phyloP scores from a whole-genome alignment of 495 filamentous ascomycete species.

The Venustampulla echinocandica region DNA sequence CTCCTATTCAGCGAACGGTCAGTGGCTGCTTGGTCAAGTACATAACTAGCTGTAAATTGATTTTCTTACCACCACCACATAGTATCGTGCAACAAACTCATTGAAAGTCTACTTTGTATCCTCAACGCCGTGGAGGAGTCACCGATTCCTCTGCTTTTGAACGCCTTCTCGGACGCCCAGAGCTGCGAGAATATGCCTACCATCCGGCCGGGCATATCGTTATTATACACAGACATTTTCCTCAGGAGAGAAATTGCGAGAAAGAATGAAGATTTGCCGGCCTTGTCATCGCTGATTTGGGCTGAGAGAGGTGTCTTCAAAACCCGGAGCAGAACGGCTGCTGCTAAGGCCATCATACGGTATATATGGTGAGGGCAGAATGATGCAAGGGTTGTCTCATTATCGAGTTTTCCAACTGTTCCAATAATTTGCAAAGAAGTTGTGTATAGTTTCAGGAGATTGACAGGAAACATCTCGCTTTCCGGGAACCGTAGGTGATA shows the following conservation, averaged over 20 bases:
- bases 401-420: neutral
- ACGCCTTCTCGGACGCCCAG: neutral
- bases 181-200: neutral
- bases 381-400: neutral
- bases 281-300: neutral
- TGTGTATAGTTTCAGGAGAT: constrained; percentile 1
- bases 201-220: constrained; percentile 3
- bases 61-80: constrained; percentile 1
- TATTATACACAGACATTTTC: neutral
- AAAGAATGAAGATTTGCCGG: neutral
- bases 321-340: neutral
- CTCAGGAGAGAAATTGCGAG: neutral
- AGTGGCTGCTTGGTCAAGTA: too few relatives aligned
- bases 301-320: neutral
- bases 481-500: neutral
- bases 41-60: neutral
- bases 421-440: neutral
- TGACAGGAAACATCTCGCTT: neutral
- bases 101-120: neutral
- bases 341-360: neutral
- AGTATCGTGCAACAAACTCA: neutral
- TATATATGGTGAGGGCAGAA: neutral
- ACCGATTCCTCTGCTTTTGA: neutral
- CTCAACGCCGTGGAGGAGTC: neutral
- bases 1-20: too few relatives aligned